Evolutionary conservation across 352 stramenopile species (phyloP).

Genomic region (Globisporangium acanthophoron): DNA sequence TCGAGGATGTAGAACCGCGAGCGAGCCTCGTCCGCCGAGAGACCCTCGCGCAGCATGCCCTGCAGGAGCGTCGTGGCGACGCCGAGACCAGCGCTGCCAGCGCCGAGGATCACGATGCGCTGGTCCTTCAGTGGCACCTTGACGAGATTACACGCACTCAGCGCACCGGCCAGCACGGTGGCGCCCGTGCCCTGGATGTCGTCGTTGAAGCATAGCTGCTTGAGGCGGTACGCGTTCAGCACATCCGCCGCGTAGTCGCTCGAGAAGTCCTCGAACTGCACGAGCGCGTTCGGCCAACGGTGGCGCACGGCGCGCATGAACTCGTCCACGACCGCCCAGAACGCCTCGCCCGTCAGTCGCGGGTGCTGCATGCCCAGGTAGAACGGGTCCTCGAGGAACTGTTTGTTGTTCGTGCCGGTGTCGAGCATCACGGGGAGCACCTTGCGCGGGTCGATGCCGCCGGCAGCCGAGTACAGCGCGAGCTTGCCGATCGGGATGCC

Average conservation of each 20-base stretch:
- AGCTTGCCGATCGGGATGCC: slow-evolving; percentile 97
- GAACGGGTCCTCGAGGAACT: slow-evolving; percentile 90
- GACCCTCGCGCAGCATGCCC: slow-evolving; percentile 88
- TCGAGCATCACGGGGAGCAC: slow-evolving; percentile 94
- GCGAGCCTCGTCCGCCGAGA: slow-evolving; percentile 61
- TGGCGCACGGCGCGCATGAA: slow-evolving; percentile 81
- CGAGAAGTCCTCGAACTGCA: slow-evolving; percentile 97
- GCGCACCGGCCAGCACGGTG: slow-evolving; percentile 88
- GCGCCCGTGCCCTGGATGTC: slow-evolving; percentile 98
- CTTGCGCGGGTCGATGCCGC: slow-evolving; percentile 92
- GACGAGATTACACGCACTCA: slow-evolving; percentile 70
- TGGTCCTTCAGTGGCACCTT: slow-evolving; percentile 88
- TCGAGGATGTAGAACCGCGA: slow-evolving; percentile 78
- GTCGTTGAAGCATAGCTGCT: slow-evolving; percentile 96
- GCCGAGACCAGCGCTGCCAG: slow-evolving; percentile 92
- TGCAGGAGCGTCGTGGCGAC: slow-evolving; percentile 88
- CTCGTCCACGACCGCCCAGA: slow-evolving; percentile 96
- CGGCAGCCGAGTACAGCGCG: slow-evolving; percentile 91
- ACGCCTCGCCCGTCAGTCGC: slow-evolving; percentile 87
- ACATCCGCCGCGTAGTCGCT: slow-evolving; percentile 87
- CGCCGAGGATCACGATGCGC: slow-evolving; percentile 93
- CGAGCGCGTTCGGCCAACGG: slow-evolving; percentile 91
- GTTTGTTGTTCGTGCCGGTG: slow-evolving; percentile 96
- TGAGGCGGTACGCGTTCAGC: slow-evolving; percentile 93
- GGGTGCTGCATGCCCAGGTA: slow-evolving; percentile 93